These are phyloP conservation scores for Colletotrichum scovillei DNA, from an alignment of 2,329 filamentous ascomycete species.

Conservation along the genomic window DNA sequence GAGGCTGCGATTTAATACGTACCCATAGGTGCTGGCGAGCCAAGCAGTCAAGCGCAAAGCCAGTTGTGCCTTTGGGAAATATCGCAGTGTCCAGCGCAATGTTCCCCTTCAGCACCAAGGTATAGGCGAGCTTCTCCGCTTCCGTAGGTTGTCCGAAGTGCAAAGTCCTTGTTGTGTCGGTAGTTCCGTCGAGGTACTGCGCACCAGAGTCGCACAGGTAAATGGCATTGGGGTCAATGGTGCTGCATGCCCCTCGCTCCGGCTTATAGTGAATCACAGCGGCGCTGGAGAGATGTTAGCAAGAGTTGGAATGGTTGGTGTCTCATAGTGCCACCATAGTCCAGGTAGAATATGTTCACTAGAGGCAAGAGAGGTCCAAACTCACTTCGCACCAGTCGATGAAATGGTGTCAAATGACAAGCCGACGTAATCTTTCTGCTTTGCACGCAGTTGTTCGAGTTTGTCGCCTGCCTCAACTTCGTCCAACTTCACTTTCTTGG, in stretches of 20 bases:
- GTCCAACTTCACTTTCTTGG: conserved; percentile 79
- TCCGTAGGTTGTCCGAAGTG: conserved; percentile 89
- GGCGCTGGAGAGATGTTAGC: conserved; percentile 61
- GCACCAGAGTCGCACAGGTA: conserved; percentile 98
- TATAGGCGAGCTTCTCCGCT: conserved; percentile 90
- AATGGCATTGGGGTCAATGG: conserved; percentile 85
- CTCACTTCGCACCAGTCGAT: conserved; percentile 83
- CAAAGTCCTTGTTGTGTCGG: conserved; percentile 92
- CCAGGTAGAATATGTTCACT: neutral
- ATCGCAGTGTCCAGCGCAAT: conserved; percentile 88
- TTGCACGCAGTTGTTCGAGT: conserved; percentile 79
- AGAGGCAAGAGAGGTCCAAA: conserved; percentile 29
- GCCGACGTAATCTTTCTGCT: conserved; percentile 82
- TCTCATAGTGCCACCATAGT: neutral
- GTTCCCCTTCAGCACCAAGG: conserved; percentile 92
- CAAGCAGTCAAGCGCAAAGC: conserved; percentile 88
- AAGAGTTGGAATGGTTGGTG: neutral
- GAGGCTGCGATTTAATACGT: conserved; percentile 42
- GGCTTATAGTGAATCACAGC: conserved; percentile 97
- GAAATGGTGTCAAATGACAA: conserved; percentile 97
- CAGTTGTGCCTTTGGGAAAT: conserved; percentile 95
- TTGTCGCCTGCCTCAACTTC: conserved; percentile 95
- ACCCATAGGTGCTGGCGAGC: conserved; percentile 95
- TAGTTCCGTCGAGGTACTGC: conserved; percentile 96
- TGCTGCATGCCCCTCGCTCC: conserved; percentile 82